Evolutionary conservation across 2,329 filamentous ascomycete species (phyloP), one percentile per base, ranked within the genome.

Genomic region (Sporothrix brasiliensis): DNA sequence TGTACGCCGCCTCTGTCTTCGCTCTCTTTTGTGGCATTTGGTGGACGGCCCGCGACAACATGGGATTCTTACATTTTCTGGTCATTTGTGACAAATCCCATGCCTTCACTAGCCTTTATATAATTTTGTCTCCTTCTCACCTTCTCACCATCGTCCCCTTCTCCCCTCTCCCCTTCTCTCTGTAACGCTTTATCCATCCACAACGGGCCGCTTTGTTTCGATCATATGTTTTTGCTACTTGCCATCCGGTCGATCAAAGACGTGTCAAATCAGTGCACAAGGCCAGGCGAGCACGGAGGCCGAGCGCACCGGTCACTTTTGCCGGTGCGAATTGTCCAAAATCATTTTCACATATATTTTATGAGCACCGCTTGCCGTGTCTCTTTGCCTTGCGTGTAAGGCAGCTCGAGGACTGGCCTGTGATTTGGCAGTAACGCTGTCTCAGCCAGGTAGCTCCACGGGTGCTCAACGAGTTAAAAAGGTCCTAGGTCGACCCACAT

Each of bases 201-300:
- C 16, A 58, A 61, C 56, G 30, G 30, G 54, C 68, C 58, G 56
- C 63, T 63, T 67, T 67, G 63, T 67, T 70, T 70, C 53, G 63
- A 63, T 54, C 21, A 27, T 19, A 47, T 44, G 34, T 44, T 34
- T 39, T 47, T 58, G 30, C 61, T 67, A 24, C 65, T 63, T 34
- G 49, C 49, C 68, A 54, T 65, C 68, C 56, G 68, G 68, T 30
- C 56, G 68, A 69, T 66, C 68, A 69, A 27, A 44, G 41, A 47
- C 44, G 68, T 19, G 9, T 53, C 63, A 50, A 66, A 50, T 44
- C 61, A 24, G 44, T 66, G 61, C 47, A 41, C 30, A 68, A 24
- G 21, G n/a, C 41, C 53, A 39, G 39, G 1, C 66, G 21, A 47
- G 66, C 44, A 58, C 66, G 39, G 39, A 49, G 52, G 6, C 66